Base-by-base conservation (phyloP, 768 basidiomycete genomes). In the Rhodotorula graminis region DNA sequence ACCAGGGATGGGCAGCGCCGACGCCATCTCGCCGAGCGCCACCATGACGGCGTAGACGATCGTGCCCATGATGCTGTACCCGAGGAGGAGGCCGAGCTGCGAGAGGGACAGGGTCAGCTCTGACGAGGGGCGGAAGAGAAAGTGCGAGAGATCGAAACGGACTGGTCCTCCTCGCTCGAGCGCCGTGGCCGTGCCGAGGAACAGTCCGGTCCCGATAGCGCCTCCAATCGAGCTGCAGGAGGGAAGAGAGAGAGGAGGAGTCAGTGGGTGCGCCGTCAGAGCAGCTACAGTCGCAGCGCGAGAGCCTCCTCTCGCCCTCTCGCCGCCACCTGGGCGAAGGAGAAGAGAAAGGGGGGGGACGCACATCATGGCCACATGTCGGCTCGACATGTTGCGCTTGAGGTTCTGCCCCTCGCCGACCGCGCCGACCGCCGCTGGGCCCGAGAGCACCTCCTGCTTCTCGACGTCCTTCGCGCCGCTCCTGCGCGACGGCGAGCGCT, bases 161-260 rank as follows among this genome's bases (percentile, higher is more conserved):
- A 89, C 80, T 3, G 91, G 91, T 15, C 90, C 90, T 61, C 89
- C 90, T 61, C 84, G 79, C 33, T 76, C 65, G 19, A 86, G 78
- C 21, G 86, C 80, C 29, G 74, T 81, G 11, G 84, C 86, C 18
- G 89, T 89, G 27, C 89, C 89, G 29, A 65, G 15, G 46, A 65
- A 65, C 10, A 65, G 29, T 2, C 64, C 64, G 1, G 64, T 65
- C 2, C 64, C 56, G 25, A 65, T 64, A 7, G 62, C 62, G 18
- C 62, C 62, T 1, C 61, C 61, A n/a, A 61, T 21, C 3, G 37
- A 40, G 29, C 33, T 60, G 31, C 37, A 37, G 37, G 37, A 37
- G 37, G 9, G 37, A 37, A 9, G 37, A 37, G 9, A 9, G 37
- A 37, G 37, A 37, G 37, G 9, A 37, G 37, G 37, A 37, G n/a